These are phyloP conservation scores for Rhodomyrtus psidioides DNA, from an alignment of 441 rosid species.

Conservation along the genomic window DNA sequence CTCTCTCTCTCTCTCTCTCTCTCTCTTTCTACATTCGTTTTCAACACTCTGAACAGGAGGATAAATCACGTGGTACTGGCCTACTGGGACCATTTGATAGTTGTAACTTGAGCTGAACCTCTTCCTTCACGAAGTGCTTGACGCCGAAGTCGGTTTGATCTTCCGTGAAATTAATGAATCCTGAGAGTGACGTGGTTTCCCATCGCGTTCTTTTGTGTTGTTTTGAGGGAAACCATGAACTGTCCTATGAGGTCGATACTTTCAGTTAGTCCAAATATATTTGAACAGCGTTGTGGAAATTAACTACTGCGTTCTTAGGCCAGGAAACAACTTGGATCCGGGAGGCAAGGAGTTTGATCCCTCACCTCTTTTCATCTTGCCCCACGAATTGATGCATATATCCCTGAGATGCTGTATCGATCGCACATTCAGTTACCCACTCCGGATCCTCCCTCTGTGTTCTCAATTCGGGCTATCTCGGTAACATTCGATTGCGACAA, in stretches of 20 bases:
- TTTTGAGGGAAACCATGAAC: neutral
- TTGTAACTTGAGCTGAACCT: neutral
- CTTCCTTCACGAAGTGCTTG: neutral
- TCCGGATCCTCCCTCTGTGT: neutral
- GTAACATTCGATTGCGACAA: neutral
- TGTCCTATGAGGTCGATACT: neutral
- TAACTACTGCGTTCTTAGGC: no score
- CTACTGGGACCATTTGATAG: neutral
- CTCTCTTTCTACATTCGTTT: neutral
- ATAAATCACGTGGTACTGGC: neutral
- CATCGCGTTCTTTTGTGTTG: neutral
- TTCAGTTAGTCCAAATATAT: neutral
- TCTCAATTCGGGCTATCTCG: neutral
- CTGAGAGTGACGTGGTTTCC: neutral
- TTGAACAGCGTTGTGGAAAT: neutral
- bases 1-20: neutral
- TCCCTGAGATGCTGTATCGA: neutral
- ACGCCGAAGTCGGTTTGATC: neutral
- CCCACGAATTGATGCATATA: no score
- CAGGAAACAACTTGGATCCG: neutral
- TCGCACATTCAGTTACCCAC: neutral
- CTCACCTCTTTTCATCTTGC: neutral
- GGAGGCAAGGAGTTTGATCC: neutral
- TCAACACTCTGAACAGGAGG: neutral
- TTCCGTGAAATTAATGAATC: neutral